Conservation (phyloP, 768 basidiomycete species). For the Lactarius evosmus region DNA sequence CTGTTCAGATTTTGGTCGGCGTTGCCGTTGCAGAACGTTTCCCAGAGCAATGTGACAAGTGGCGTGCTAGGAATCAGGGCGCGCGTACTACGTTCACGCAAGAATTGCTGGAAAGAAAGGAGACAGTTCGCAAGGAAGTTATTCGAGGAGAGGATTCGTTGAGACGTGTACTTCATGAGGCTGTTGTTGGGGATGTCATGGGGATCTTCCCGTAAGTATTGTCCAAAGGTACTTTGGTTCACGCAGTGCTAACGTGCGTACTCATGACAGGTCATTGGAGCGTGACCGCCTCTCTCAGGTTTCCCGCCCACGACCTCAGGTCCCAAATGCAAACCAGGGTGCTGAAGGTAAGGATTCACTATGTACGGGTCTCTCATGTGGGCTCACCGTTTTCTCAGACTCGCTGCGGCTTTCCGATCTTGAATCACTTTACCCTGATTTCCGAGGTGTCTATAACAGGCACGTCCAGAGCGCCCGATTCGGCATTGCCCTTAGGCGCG, state of each 20-base stretch:
- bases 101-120: not conserved
- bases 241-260: not conserved
- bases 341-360: not conserved
- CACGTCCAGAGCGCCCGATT: slow-evolving; percentile 11
- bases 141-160: slow-evolving; percentile 1
- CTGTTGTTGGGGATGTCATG: slow-evolving; percentile 7
- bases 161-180: slow-evolving; percentile 3
- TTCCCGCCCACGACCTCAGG: not conserved
- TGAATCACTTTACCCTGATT: slow-evolving; percentile 10
- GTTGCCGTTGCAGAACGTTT: slow-evolving; percentile 1
- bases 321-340: not conserved
- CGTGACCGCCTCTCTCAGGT: not conserved
- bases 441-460: not conserved
- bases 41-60: slow-evolving; percentile 7
- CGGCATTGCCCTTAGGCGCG: not conserved
- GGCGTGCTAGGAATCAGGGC: not conserved
- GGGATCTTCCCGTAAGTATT: slow-evolving; percentile 13
- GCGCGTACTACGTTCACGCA: not conserved
- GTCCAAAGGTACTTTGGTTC: not conserved
- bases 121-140: not conserved
- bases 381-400: not conserved
- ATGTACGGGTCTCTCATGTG: not conserved
- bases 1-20: not conserved
- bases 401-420: slow-evolving; percentile 3
- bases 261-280: slow-evolving; percentile 11